Base-by-base conservation (phyloP, 768 basidiomycete species). In the Leccinum disarticulatum region DNA sequence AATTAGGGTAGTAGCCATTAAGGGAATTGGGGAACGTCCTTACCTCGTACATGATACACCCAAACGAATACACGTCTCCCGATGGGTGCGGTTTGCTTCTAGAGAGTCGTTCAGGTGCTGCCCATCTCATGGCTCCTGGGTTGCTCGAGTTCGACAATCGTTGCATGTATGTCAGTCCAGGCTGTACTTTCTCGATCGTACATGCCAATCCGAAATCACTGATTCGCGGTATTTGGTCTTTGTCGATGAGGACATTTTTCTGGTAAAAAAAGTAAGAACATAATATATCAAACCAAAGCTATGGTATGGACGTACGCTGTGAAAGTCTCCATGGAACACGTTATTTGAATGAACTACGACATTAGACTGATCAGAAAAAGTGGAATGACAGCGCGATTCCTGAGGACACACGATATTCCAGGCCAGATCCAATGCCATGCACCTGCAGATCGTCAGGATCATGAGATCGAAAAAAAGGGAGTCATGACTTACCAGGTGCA, bases 31-130 rank as follows among this genome's bases (percentile, higher is more conserved):
- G 3, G 10, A 1, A 17, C 27, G n/a, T 36, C 5, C 0, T 38
- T 38, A 61, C 61, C 53, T 61, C 53, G 2, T 46, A 52, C 48
- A 55, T 61, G n/a, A 52, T 8, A 15, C 58, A 60, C 0, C 58
- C 52, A 1, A 59, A 59, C 1, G 57, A 59, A 10, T 61, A 61
- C 2, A 61, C 36, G 7, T 59, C 58, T 9, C 36, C 55, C 1
- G 48, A 51, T 3, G 36, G 3, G 1, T 59, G 4, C 2, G 60
- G 58, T 54, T 61, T 15, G 14, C n/a, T 3, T 1, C 53, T 48
- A 6, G 3, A 5, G 6, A 60, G 58, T 2, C 27, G 58, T 19
- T 60, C 53, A 3, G 58, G 60, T 14, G 60, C 58, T 0, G 48
- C 58, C 58, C 48, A 59, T 43, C 35, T 50, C 2, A 28, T 30